phyloP scores from a whole-genome alignment of 1,139 yeast genomes.

The Suhomyces bokatorum region DNA sequence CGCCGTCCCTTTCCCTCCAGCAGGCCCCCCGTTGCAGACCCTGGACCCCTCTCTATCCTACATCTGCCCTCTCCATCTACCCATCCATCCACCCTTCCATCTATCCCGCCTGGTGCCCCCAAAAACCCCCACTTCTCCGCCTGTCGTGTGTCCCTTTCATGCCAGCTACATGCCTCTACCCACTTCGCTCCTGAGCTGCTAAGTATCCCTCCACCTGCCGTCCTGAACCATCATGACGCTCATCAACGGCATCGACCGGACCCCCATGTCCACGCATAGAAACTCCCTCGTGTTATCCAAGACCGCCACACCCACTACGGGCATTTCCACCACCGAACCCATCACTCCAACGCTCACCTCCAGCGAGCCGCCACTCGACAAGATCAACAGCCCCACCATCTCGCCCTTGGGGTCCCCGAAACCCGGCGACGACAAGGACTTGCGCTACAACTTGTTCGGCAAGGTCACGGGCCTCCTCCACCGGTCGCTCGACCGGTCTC shows the following conservation, averaged over 20 bases:
- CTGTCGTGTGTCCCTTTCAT: no score
- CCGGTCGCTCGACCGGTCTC: constrained; percentile 17
- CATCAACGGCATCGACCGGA: constrained; percentile 5
- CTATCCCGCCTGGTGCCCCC: no score
- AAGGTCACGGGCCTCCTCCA: constrained; percentile 37
- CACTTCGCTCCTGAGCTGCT: background rate
- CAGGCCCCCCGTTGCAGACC: no score
- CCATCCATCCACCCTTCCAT: no score
- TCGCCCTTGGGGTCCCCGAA: constrained; percentile 14
- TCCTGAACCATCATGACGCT: constrained; percentile 6
- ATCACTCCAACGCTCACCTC: constrained; percentile 18
- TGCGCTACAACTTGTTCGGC: constrained; percentile 31
- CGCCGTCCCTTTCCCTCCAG: no score
- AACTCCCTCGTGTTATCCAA: constrained; percentile 11
- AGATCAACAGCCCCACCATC: constrained; percentile 2
- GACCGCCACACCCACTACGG: constrained; percentile 18
- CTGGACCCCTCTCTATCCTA: no score
- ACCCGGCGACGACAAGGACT: constrained; percentile 17
- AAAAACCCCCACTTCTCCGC: background rate
- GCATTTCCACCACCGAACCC: constrained; percentile 18
- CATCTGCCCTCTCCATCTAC: no score
- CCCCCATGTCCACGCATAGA: constrained; percentile 5
- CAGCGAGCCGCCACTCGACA: constrained; percentile 4
- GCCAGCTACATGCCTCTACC: no score
- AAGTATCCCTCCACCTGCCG: no score